Conservation (phyloP, 1,284 basidiomycete species). For the Cryptococcus floricola region DNA sequence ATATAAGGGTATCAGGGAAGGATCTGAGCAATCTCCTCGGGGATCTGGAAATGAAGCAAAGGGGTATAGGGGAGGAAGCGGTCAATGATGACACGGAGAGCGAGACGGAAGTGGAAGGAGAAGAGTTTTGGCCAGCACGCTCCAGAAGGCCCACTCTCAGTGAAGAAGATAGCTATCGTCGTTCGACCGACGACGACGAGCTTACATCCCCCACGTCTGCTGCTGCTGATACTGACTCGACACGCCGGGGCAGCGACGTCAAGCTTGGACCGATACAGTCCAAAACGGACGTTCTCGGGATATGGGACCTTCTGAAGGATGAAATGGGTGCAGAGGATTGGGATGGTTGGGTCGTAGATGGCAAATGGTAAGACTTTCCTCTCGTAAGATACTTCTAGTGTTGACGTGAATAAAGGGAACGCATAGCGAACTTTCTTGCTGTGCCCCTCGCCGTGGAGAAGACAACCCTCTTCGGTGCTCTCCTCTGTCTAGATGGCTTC, state of each 20-base stretch:
- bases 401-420: conserved; percentile 59
- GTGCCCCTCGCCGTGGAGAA: conserved; percentile 94
- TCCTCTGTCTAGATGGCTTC: conserved; percentile 94
- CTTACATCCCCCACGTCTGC: no score
- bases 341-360: conserved; percentile 46
- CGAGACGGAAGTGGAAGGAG: conserved; percentile 3
- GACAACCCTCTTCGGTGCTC: conserved; percentile 88
- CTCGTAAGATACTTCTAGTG: background rate
- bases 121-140: conserved; percentile 24
- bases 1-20: conserved; percentile 1
- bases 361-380: conserved; percentile 39
- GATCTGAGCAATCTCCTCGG: conserved; percentile 12
- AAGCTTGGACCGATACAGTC: background rate
- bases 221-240: no score
- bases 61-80: background rate
- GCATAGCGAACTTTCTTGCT: conserved; percentile 94
- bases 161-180: conserved; percentile 6
- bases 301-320: conserved; percentile 45
- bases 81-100: background rate
- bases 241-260: background rate
- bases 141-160: conserved; percentile 21
- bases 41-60: background rate
- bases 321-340: conserved; percentile 45
- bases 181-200: no score
- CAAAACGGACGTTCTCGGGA: conserved; percentile 2